phyloP scores from a whole-genome alignment of 2,329 filamentous ascomycete species.

The Phialemonium atrogriseum region DNA sequence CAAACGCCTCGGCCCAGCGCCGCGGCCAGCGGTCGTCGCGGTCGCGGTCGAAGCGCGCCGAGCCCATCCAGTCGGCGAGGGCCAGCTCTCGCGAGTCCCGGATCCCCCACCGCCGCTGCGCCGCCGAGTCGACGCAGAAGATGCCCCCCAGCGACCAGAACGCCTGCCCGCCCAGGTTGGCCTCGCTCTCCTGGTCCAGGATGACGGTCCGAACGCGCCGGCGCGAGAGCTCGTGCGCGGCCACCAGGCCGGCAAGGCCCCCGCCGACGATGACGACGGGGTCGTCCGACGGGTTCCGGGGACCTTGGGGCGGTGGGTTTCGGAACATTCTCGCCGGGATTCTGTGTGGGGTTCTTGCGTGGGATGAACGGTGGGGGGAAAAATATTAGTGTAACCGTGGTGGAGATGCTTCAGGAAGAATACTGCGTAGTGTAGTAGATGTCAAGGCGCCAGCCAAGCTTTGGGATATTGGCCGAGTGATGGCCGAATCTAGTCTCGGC shows the following conservation, averaged over 20 bases:
- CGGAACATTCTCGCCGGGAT: too few relatives aligned
- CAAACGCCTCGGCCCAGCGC: slow-evolving; percentile 55
- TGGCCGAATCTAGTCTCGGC: too few relatives aligned
- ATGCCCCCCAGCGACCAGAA: slow-evolving; percentile 57
- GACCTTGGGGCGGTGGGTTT: too few relatives aligned
- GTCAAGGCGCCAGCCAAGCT: too few relatives aligned
- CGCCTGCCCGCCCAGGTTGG: slow-evolving; percentile 52
- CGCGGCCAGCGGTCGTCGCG: slow-evolving; percentile 49
- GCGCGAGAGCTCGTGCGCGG: slow-evolving; percentile 46
- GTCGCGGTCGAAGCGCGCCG: slow-evolving; percentile 49
- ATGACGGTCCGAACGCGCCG: slow-evolving; percentile 41
- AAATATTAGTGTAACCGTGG: too few relatives aligned
- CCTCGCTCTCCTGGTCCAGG: slow-evolving; percentile 49
- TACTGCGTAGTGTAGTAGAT: too few relatives aligned
- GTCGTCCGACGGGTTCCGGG: slow-evolving; percentile 8
- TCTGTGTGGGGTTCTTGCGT: too few relatives aligned
- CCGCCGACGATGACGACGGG: slow-evolving; percentile 49
- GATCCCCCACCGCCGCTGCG: slow-evolving; percentile 51
- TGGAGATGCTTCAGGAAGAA: too few relatives aligned
- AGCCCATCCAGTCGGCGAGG: slow-evolving; percentile 49
- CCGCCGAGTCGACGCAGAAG: slow-evolving; percentile 49
- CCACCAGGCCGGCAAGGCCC: slow-evolving; percentile 51
- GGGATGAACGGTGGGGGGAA: too few relatives aligned
- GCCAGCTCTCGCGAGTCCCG: slow-evolving; percentile 48
- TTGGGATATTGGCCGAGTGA: too few relatives aligned